These are phyloP conservation scores for Zymoseptoria passerinii DNA, from an alignment of 2,329 filamentous ascomycete genomes.

Conservation along the genomic window DNA sequence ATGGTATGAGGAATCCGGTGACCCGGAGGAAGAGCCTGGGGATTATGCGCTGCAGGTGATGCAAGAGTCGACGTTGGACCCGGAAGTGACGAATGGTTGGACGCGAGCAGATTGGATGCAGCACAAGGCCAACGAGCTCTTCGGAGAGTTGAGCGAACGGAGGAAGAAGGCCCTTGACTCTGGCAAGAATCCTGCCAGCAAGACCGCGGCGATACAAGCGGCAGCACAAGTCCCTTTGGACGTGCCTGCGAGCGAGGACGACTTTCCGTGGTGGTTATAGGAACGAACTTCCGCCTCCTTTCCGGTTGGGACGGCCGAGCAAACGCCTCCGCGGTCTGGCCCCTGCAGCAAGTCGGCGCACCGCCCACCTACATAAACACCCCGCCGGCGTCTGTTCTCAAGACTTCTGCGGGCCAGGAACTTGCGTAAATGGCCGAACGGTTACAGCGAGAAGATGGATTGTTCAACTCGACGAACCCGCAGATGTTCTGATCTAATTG, in stretches of 20 bases:
- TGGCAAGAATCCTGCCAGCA: slow-evolving; percentile 7
- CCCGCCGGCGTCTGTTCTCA: not conserved
- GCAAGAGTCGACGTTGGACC: slow-evolving; percentile 15
- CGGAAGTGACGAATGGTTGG: not conserved
- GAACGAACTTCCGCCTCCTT: not conserved
- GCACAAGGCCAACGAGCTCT: slow-evolving; percentile 37
- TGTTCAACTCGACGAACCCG: not conserved
- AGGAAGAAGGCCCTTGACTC: slow-evolving; percentile 30
- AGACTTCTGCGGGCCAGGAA: not conserved
- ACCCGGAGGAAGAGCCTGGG: slow-evolving; percentile 30
- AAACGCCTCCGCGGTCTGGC: not conserved
- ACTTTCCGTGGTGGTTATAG: not conserved
- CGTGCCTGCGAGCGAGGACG: not conserved
- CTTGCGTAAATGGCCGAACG: not conserved
- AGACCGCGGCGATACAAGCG: slow-evolving; percentile 32
- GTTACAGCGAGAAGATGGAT: not conserved
- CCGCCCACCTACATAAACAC: not conserved
- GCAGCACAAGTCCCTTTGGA: slow-evolving; percentile 26
- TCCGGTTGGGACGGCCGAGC: not conserved
- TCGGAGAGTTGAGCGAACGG: slow-evolving; percentile 35
- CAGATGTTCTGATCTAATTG: not conserved
- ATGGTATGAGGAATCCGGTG: slow-evolving; percentile 29
- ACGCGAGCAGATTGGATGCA: slow-evolving; percentile 6
- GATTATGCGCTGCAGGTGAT: slow-evolving; percentile 35
- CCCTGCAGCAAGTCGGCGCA: not conserved